phyloP scores from a whole-genome alignment of 176 grass and related monocot genomes.

The Oryza glaberrima region DNA sequence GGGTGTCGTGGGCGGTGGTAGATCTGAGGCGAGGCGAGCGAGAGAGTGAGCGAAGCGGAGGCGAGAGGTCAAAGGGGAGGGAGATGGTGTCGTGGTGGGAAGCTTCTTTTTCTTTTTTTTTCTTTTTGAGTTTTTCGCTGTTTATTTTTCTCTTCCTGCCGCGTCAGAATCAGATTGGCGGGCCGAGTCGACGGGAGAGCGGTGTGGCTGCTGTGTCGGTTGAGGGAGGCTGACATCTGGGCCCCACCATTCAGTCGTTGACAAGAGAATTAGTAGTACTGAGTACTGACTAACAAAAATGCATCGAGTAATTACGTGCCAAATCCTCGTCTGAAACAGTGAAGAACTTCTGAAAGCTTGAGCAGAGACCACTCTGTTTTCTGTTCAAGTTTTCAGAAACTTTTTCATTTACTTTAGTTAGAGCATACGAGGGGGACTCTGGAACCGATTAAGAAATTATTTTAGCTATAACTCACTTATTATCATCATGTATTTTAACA shows the following conservation, averaged over 20 bases:
- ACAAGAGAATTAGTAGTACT: background rate
- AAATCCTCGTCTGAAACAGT: background rate
- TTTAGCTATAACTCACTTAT: too few species aligned
- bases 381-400: background rate
- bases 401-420: background rate
- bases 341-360: background rate
- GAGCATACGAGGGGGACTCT: too few species aligned
- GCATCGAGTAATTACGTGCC: background rate
- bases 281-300: background rate
- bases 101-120: background rate
- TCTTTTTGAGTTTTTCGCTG: background rate
- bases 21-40: slow-evolving; percentile 39
- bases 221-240: background rate
- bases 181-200: background rate
- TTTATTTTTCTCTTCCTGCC: background rate
- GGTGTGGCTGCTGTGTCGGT: slow-evolving; percentile 29
- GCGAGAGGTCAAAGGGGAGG: slow-evolving; percentile 33
- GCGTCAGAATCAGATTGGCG: slow-evolving; percentile 1
- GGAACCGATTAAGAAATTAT: too few species aligned
- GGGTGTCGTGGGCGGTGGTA: background rate
- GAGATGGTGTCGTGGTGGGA: slow-evolving; percentile 11
- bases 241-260: background rate
- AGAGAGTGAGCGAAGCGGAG: background rate
- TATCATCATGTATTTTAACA: too few species aligned
- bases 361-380: background rate